Base-by-base conservation (phyloP, 768 basidiomycete species). In the Tricholoma matsutake region DNA sequence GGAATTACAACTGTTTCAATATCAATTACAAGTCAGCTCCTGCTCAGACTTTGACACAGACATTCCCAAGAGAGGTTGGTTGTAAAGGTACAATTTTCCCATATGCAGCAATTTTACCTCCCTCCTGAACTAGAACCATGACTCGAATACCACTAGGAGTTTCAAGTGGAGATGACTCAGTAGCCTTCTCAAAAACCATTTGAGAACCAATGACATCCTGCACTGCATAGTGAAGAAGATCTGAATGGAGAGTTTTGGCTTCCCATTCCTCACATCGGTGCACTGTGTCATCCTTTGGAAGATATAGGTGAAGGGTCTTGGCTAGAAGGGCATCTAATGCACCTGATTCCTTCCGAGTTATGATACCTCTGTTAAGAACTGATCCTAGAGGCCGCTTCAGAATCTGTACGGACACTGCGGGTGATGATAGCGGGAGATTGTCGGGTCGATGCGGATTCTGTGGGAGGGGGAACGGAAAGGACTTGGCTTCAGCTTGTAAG, bases 221-320 rank as follows among this genome's bases (percentile, higher is more conserved):
- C 16, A 25, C 34, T 3, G 58, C 58, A 59, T 59, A 59, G 31
- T 41, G 31, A 51, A 20, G 47, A 22, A 52, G 51, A 28, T 59
- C 47, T n/a, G n/a, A 6, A 59, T 7, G 16, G 4, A 70, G 54
- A 4, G 18, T 54, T 10, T 14, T 52, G 16, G 5, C 41, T 56
- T 72, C 66, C 70, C 66, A 69, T 20, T 65, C 58, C 16, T 72
- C 63, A 22, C 57, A 43, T 29, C 54, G 69, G 9, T 51, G 13
- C 13, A 56, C 29, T 4, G 37, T 49, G 2, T 16, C 51, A 49
- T 60, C 59, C 54, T 60, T 60, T 22, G 59, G 22, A 55, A 60
- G 53, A 56, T 60, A 60, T 43, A 55, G 31, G 14, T 41, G n/a
- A 18, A 49, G 3, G 9, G 54, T 39, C 54, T 56, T 60, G 20